A percentile compares a stretch with the other conserved stretches of the same genome.
Evolutionary conservation across 148 eudicot genomes (phyloP).

Genomic region (Rhododendron simsii): DNA sequence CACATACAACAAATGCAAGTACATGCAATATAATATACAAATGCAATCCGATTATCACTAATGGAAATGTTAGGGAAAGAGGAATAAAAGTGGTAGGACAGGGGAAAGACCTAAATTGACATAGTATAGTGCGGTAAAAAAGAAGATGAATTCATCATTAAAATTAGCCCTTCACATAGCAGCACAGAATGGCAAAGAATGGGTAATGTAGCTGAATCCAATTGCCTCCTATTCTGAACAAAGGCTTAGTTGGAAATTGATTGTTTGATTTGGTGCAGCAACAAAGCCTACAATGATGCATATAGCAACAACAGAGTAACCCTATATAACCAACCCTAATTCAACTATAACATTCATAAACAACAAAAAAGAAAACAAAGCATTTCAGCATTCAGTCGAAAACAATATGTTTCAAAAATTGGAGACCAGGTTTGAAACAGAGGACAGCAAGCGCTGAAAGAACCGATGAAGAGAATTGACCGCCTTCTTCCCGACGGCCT

Average conservation of each 20-base stretch:
- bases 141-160: not conserved
- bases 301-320: not conserved
- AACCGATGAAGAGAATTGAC: conserved; percentile 76
- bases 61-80: not conserved
- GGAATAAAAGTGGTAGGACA: not conserved
- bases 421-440: conserved; percentile 68
- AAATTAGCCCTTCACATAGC: conserved; percentile 1
- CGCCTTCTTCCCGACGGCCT: conserved; percentile 94
- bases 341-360: not conserved
- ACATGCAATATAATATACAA: not conserved
- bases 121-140: not conserved
- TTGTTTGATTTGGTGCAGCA: not conserved
- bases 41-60: not conserved
- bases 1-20: not conserved
- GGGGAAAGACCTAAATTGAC: not conserved
- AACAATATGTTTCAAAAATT: conserved; percentile 70
- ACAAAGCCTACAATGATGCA: not conserved
- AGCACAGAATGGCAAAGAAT: not conserved
- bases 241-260: not conserved
- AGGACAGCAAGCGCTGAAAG: conserved; percentile 68
- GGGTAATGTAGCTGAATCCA: not conserved
- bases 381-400: not conserved
- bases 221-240: not conserved
- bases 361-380: not conserved
- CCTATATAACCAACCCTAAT: not conserved